Conservation (phyloP, 2,329 filamentous ascomycete species). For the Colletotrichum destructivum region DNA sequence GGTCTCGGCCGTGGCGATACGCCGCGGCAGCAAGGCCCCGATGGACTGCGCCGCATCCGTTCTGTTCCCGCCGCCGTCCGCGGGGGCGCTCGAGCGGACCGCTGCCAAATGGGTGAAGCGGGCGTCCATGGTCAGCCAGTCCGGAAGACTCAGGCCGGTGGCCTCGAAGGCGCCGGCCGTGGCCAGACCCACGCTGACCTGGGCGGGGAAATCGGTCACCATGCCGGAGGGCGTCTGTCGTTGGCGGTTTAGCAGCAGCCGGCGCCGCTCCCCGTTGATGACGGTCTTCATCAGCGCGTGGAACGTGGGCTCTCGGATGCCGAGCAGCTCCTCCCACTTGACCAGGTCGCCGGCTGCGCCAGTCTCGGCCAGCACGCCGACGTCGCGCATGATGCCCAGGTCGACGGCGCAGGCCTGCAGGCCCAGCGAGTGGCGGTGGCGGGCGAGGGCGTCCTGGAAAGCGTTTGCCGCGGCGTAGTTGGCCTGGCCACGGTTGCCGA, state of each 20-base stretch:
- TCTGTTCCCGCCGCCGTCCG: no score
- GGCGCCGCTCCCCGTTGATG: background rate
- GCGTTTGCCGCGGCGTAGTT: background rate
- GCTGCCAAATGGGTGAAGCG: background rate
- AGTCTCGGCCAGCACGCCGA: background rate
- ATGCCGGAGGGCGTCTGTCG: no score
- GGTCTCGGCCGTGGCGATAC: background rate
- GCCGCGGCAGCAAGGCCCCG: background rate
- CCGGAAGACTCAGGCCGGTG: background rate
- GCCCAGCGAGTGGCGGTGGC: background rate
- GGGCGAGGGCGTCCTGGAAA: background rate
- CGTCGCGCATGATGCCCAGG: background rate
- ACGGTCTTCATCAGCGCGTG: background rate
- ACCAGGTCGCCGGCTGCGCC: background rate
- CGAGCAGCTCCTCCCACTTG: background rate
- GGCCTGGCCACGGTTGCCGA: constrained; percentile 44
- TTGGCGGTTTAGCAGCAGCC: background rate
- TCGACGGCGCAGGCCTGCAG: background rate
- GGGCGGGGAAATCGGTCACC: background rate
- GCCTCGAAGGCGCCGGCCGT: background rate
- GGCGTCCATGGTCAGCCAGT: background rate
- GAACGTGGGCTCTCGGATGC: background rate
- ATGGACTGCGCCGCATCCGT: no score
- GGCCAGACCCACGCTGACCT: background rate
- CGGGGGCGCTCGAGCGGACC: no score